A percentile compares a stretch with the other conserved stretches of the same genome.
phyloP scores from a whole-genome alignment of 2,329 filamentous ascomycete genomes.

The Pezicula rhizophila region DNA sequence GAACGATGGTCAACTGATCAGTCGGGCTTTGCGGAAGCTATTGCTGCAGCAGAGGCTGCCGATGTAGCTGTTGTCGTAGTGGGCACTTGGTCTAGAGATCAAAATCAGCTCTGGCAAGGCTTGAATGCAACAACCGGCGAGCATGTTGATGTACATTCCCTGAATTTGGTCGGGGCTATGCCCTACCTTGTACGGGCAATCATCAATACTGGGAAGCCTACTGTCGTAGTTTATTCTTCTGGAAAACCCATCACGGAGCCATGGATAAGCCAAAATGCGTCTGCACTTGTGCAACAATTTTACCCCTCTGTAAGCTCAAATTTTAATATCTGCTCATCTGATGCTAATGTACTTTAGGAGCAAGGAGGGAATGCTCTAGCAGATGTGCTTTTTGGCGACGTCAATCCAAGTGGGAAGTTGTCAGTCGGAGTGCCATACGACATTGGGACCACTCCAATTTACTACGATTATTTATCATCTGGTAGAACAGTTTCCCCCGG shows the following conservation, averaged over 20 bases:
- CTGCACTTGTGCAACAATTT: constrained; percentile 67
- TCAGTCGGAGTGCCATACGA: constrained; percentile 66
- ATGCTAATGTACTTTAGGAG: constrained; percentile 29
- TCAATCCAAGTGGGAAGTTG: constrained; percentile 63
- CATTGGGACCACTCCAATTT: constrained; percentile 61
- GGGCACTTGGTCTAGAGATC: constrained; percentile 69
- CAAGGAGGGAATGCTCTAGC: constrained; percentile 77
- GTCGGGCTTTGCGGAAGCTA: constrained; percentile 59
- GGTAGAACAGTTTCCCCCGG: constrained; percentile 70
- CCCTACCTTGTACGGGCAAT: constrained; percentile 60
- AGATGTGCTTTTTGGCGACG: constrained; percentile 72
- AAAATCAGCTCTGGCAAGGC: constrained; percentile 63
- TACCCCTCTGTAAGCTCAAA: constrained; percentile 49
- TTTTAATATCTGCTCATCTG: too few relatives aligned
- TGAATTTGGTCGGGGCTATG: constrained; percentile 67
- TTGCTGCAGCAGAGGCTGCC: constrained; percentile 58
- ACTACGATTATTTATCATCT: constrained; percentile 68
- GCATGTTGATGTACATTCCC: constrained; percentile 58
- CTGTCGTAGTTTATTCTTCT: constrained; percentile 81
- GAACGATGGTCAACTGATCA: constrained; percentile 68
- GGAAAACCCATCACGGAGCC: constrained; percentile 69
- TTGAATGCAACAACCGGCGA: constrained; percentile 72
- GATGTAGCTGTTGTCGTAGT: constrained; percentile 70
- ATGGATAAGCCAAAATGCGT: constrained; percentile 61
- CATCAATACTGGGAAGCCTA: constrained; percentile 60